These are phyloP conservation scores for Candida tunisiensis DNA, from an alignment of 1,139 yeast species.

Conservation along the genomic window DNA sequence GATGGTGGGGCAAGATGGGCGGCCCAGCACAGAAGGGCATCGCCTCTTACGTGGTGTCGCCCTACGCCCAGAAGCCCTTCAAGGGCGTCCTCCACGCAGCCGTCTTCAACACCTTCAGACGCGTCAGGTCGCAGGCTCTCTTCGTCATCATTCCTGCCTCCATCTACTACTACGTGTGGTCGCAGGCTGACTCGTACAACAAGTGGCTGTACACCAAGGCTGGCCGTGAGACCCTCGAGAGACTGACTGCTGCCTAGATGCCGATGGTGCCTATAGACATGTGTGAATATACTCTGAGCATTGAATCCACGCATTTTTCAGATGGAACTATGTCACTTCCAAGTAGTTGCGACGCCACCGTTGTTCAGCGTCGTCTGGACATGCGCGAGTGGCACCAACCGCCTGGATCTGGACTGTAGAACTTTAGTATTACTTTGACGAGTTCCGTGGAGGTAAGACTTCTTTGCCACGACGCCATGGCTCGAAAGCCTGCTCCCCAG, in stretches of 20 bases:
- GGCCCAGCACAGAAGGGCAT: conserved; percentile 36
- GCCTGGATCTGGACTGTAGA: no score
- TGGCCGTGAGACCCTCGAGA: conserved; percentile 86
- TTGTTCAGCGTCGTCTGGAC: no score
- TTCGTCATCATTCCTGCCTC: conserved; percentile 65
- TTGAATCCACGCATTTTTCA: neutral
- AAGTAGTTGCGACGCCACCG: neutral
- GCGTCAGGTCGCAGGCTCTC: conserved; percentile 75
- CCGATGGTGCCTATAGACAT: neutral
- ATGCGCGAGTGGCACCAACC: no score
- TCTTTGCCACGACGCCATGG: no score
- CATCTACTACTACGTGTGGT: conserved; percentile 79
- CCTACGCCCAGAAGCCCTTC: conserved; percentile 85
- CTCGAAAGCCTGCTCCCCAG: no score
- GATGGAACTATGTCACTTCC: neutral
- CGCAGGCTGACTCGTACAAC: conserved; percentile 76
- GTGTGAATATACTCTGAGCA: neutral
- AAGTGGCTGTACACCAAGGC: conserved; percentile 94
- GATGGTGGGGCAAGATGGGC: conserved; percentile 85
- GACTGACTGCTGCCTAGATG: neutral
- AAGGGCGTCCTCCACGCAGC: conserved; percentile 78
- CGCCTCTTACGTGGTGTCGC: conserved; percentile 63
- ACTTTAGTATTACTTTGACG: no score
- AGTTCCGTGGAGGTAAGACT: no score
- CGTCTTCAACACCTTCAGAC: conserved; percentile 86